These are phyloP conservation scores for Pichia sp. DNA, from an alignment of 1,139 yeast genomes.

Conservation along the genomic window DNA sequence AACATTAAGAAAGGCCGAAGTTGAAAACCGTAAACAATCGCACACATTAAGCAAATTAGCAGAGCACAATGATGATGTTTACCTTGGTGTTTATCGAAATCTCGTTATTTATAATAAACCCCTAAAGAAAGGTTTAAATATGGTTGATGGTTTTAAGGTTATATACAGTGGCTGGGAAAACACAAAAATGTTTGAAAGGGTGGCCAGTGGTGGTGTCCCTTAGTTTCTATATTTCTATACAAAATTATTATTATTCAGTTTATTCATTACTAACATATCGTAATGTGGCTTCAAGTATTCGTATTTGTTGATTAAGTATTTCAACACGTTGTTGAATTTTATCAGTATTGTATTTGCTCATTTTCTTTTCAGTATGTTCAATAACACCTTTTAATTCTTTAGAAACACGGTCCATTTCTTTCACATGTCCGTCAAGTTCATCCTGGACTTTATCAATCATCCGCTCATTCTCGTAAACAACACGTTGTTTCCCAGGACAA, in stretches of 20 bases:
- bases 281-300: conserved; percentile 36
- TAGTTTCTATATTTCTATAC: not conserved
- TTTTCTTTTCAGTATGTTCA: conserved; percentile 14
- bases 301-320: conserved; percentile 39
- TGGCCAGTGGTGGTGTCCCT: conserved; percentile 41
- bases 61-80: conserved; percentile 37
- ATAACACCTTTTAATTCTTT: conserved; percentile 4
- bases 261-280: conserved; percentile 5
- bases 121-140: conserved; percentile 52
- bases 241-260: not conserved
- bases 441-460: conserved; percentile 12
- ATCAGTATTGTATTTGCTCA: conserved; percentile 9
- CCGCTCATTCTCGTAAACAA: conserved; percentile 13
- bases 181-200: conserved; percentile 58
- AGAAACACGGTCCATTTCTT: conserved; percentile 4
- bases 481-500: conserved; percentile 9
- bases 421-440: conserved; percentile 5
- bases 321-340: conserved; percentile 37
- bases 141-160: conserved; percentile 52
- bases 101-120: conserved; percentile 54
- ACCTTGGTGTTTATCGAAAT: conserved; percentile 49
- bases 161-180: conserved; percentile 68
- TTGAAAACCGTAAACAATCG: conserved; percentile 24
- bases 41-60: conserved; percentile 36
- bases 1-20: conserved; percentile 22